phyloP scores from a whole-genome alignment of 148 eudicot genomes.

The Camellia granthamiana region DNA sequence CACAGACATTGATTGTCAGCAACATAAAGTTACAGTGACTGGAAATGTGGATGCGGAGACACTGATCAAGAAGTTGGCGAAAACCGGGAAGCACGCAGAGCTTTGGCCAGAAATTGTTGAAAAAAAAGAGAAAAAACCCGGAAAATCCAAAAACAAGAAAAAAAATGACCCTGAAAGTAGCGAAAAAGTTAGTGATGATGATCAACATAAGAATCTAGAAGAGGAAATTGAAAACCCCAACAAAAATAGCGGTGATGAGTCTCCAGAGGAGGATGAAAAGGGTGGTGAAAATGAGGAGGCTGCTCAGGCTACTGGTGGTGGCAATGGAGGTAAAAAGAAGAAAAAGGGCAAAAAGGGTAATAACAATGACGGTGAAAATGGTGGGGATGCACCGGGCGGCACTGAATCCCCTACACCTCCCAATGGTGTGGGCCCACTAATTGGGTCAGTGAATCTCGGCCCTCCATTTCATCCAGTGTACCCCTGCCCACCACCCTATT shows the following conservation, averaged over 20 bases:
- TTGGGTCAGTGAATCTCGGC: constrained; percentile 18
- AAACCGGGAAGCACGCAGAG: constrained; percentile 74
- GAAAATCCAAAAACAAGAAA: constrained; percentile 29
- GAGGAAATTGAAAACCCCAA: background rate
- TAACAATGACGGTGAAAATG: background rate
- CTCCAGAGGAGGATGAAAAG: background rate
- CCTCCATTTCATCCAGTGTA: constrained; percentile 27
- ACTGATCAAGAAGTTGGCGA: constrained; percentile 64
- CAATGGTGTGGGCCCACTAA: background rate
- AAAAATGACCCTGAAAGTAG: constrained; percentile 17
- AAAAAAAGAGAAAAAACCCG: constrained; percentile 20
- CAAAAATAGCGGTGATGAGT: background rate
- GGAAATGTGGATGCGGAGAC: constrained; percentile 64
- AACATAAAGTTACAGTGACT: constrained; percentile 63
- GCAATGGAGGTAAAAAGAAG: constrained; percentile 33
- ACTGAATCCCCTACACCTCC: constrained; percentile 14
- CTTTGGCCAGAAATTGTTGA: constrained; percentile 40
- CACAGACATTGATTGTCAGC: constrained; percentile 56
- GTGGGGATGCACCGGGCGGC: constrained; percentile 15
- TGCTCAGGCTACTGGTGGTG: constrained; percentile 8
- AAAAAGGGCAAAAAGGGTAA: constrained; percentile 30
- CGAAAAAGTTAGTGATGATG: constrained; percentile 13
- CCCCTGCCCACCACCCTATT: constrained; percentile 19
- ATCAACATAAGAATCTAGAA: constrained; percentile 15
- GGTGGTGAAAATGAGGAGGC: constrained; percentile 13